Base-by-base conservation (phyloP, 331 rosid species). In the Prunus yedoensis region DNA sequence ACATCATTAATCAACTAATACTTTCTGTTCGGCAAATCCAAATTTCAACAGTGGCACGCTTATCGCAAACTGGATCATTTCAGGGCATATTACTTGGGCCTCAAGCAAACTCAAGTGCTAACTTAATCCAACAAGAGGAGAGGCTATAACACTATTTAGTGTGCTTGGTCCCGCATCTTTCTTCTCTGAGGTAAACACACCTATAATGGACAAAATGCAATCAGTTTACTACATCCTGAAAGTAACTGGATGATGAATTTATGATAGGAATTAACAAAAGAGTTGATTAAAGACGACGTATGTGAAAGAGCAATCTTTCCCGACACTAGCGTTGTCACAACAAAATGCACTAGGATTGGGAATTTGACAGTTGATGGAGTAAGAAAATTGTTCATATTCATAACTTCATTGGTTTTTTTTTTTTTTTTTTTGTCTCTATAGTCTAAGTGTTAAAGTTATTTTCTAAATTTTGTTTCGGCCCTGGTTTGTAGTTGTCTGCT, bases 291-390 rank as follows among this genome's bases (percentile, higher is more conserved):
- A 80, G 97, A 92, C 47, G 97, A 97, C 52, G 93, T 97, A 18
- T 94, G 99, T 47, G 97, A 89, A 61, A 58, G 74, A 76, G 99
- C 92, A 67, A 92, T 94, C 32, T 94, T 94, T 78, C 97, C 97
- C 25, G 97, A 94, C 75, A 28, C 99, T 38, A 79, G 18, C 41
- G 20, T 75, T 54, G 82, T 89, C 2, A 17, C 82, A 66, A 56
- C 72, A 25, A 89, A 86, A 84, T 94, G 99, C 82, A 88, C 91
- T 25, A 78, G 92, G 77, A 75, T 82, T 74, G 99, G 96, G 30
- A 94, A 92, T 74, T 86, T 94, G 54, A 69, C 92, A 0, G 74
- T 74, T 10, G 92, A 90, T 89, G 99, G 99, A 93, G 99, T 94
- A 77, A 85, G 93, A 25, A 47, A 63, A 80, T 77, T 77, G 62